phyloP scores from a whole-genome alignment of 2,329 filamentous ascomycete species.

The Talaromyces sp. region DNA sequence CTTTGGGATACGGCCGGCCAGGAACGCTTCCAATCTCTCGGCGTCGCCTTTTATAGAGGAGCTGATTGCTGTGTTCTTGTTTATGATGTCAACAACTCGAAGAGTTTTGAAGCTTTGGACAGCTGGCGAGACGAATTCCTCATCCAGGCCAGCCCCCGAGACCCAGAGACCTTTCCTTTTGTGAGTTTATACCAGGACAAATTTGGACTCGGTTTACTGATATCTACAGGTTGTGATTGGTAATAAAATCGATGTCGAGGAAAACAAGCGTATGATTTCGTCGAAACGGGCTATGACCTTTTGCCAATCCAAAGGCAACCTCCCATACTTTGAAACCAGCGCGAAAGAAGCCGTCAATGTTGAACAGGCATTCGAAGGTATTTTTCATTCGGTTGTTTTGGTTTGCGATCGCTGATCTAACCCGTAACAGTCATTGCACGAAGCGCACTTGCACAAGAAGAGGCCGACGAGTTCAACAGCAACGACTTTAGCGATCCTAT shows the following conservation, averaged over 20 bases:
- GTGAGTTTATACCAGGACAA: slow-evolving; percentile 52
- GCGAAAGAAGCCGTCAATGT: slow-evolving; percentile 99
- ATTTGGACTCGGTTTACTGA: background rate
- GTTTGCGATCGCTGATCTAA: slow-evolving; percentile 10
- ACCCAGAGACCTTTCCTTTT: slow-evolving; percentile 96
- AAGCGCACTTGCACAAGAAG: slow-evolving; percentile 92
- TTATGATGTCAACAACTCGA: slow-evolving; percentile 98
- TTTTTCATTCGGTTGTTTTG: slow-evolving; percentile 12
- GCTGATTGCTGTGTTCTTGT: slow-evolving; percentile 97
- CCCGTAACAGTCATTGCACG: slow-evolving; percentile 73
- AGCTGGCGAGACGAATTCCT: slow-evolving; percentile 98
- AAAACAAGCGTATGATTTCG: slow-evolving; percentile 94
- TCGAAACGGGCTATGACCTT: slow-evolving; percentile 96
- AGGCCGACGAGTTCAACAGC: slow-evolving; percentile 86
- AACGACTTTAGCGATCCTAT: slow-evolving; percentile 97
- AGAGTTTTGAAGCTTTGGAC: slow-evolving; percentile 97
- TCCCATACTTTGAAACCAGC: slow-evolving; percentile 98
- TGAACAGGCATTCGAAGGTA: slow-evolving; percentile 76
- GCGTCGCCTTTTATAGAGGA: slow-evolving; percentile 94
- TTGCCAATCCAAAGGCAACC: slow-evolving; percentile 94
- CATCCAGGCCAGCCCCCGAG: slow-evolving; percentile 92
- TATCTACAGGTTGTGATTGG: slow-evolving; percentile 73
- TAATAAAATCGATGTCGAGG: slow-evolving; percentile 98
- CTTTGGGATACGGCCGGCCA: slow-evolving; percentile 98
- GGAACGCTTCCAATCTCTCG: slow-evolving; percentile 94